These are phyloP conservation scores for Phylloporus scabripes DNA, from an alignment of 768 basidiomycete genomes.

Conservation along the genomic window DNA sequence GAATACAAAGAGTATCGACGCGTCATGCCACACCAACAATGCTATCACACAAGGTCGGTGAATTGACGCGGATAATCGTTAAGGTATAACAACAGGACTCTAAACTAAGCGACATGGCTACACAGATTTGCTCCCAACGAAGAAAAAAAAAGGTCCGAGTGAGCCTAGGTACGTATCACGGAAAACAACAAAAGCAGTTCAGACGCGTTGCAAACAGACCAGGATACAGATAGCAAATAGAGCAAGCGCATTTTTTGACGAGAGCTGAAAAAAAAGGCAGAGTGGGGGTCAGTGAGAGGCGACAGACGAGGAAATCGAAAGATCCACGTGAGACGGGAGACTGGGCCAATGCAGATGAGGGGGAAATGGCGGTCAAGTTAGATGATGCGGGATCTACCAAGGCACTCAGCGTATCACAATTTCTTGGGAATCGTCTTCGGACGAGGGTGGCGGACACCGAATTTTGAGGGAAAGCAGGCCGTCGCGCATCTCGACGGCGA, in stretches of 20 bases:
- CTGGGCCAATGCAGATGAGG: constrained; percentile 6
- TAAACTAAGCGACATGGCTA: background rate
- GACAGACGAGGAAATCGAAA: background rate
- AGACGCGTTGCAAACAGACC: background rate
- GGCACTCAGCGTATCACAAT: constrained; percentile 45
- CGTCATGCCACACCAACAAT: no score
- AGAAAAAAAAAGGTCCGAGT: background rate
- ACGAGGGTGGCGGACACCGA: constrained; percentile 42
- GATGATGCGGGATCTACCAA: constrained; percentile 12
- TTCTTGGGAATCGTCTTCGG: constrained; percentile 39
- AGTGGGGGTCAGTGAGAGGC: constrained; percentile 7
- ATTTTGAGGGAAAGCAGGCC: constrained; percentile 57
- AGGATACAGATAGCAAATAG: background rate
- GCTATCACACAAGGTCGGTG: no score
- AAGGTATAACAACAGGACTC: background rate
- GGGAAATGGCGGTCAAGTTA: constrained; percentile 9
- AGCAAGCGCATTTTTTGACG: no score
- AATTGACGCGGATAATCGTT: background rate
- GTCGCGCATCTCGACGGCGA: constrained; percentile 51
- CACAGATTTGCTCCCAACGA: background rate
- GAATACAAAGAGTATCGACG: no score
- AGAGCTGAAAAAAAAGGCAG: constrained; percentile 6
- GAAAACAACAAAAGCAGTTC: background rate
- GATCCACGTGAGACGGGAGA: constrained; percentile 3
- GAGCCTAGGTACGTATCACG: background rate